Conservation (phyloP, 2,329 filamentous ascomycete species). For the Fusarium beomiforme region DNA sequence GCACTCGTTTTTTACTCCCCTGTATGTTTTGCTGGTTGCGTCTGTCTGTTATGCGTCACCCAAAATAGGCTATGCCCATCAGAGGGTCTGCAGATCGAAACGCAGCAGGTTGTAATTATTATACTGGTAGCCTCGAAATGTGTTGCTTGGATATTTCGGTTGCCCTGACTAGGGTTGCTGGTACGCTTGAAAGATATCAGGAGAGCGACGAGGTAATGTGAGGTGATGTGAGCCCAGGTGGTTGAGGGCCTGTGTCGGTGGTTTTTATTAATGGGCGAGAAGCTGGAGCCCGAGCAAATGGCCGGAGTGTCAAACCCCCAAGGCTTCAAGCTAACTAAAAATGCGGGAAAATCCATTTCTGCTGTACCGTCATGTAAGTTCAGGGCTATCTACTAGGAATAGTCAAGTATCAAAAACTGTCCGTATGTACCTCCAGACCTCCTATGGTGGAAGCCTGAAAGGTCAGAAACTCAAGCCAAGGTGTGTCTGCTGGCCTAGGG, state of each 20-base stretch:
- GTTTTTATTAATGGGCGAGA: slow-evolving; percentile 32
- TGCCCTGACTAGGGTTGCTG: slow-evolving; percentile 37
- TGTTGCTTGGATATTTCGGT: slow-evolving; percentile 39
- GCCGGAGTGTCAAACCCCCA: background rate
- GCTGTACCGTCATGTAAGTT: background rate
- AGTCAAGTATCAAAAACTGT: slow-evolving; percentile 7
- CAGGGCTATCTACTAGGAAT: slow-evolving; percentile 4
- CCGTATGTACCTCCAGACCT: background rate
- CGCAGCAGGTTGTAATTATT: slow-evolving; percentile 38
- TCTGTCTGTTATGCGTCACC: slow-evolving; percentile 41
- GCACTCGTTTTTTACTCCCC: slow-evolving; percentile 14
- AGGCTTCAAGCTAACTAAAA: slow-evolving; percentile 15
- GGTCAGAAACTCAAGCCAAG: slow-evolving; percentile 17
- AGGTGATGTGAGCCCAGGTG: slow-evolving; percentile 43
- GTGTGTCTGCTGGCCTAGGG: slow-evolving; percentile 34
- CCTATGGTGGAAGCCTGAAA: slow-evolving; percentile 6
- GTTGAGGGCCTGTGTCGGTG: slow-evolving; percentile 37
- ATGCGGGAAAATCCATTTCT: slow-evolving; percentile 12
- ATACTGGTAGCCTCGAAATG: slow-evolving; percentile 32
- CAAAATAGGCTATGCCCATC: slow-evolving; percentile 32
- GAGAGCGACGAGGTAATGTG: slow-evolving; percentile 42
- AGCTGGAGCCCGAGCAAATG: slow-evolving; percentile 23
- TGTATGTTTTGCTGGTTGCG: slow-evolving; percentile 30
- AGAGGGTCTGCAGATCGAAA: slow-evolving; percentile 35
- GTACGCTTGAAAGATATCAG: slow-evolving; percentile 38